These are phyloP conservation scores for Meyerozyma guilliermondii DNA, from an alignment of 1,139 yeast species.

Conservation along the genomic window DNA sequence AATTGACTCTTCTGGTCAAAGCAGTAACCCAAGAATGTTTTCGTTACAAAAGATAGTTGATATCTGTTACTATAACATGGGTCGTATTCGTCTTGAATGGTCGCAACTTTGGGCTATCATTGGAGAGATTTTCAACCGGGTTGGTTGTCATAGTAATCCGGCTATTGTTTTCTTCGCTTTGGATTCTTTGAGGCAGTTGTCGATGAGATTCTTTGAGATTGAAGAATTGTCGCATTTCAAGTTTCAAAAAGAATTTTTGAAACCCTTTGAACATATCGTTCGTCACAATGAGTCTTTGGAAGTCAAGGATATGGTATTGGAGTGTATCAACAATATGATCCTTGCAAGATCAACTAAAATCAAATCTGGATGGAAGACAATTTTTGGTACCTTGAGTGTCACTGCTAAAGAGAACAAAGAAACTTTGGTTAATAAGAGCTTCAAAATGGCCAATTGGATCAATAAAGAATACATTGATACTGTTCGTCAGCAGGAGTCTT, in stretches of 20 bases:
- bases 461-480: conserved; percentile 57
- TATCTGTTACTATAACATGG: conserved; percentile 96
- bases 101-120: conserved; percentile 90
- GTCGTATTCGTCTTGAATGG: conserved; percentile 95
- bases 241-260: conserved; percentile 89
- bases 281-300: conserved; percentile 60
- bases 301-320: conserved; percentile 86
- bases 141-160: conserved; percentile 74
- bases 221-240: conserved; percentile 94
- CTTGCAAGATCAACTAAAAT: conserved; percentile 69
- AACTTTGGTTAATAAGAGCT: conserved; percentile 57
- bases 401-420: conserved; percentile 58
- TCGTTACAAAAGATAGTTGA: conserved; percentile 94
- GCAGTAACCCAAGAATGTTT: conserved; percentile 82
- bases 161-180: conserved; percentile 85
- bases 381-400: conserved; percentile 68
- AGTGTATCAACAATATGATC: conserved; percentile 84
- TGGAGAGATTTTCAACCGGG: conserved; percentile 84
- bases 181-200: conserved; percentile 88
- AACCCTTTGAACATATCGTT: conserved; percentile 83
- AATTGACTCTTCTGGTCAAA: conserved; percentile 80
- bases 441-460: conserved; percentile 58
- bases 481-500: conserved; percentile 70
- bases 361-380: conserved; percentile 93
- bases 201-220: conserved; percentile 86